Evolutionary conservation across 1,139 yeast species (phyloP), one percentile per base, ranked within the genome.

Genomic region (Candida neerlandica): DNA sequence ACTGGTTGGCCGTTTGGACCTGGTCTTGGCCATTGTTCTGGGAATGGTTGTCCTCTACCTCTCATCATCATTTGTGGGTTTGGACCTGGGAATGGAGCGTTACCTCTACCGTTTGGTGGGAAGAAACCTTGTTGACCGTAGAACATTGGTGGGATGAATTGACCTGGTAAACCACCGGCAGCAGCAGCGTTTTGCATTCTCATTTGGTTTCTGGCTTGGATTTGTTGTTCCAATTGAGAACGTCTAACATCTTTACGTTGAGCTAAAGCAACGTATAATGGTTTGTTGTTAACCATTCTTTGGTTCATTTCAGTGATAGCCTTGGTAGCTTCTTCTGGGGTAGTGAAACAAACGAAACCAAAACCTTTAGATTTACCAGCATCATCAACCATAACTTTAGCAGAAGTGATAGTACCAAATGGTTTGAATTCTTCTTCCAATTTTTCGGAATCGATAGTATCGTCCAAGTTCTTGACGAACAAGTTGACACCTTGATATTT

Each of bases 221-320:
- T 89, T 77, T 94, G 99, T 80, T 95, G 98, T 73, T 91, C 95
- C 71, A 95, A 82, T 80, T 94, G 98, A 65, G 91, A 84, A 71
- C 96, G 89, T 84, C 99, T 91, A 56, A 90, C 96, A 67, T 94
- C 99, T 80, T 91, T 92, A 76, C 97, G 89, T 84, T 94, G 99
- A 64, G 99, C 99, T 69, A 95, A 86, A 58, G 98, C 97, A 75
- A 94, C 99, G 72, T 94, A 94, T 70, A 94, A 82, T 66, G 99
- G 99, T 83, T 95, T 94, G 70, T 95, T 92, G 64, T 85, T 85
- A 64, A 94, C 84, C 89, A 94, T 89, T 73, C 94, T 89, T 79
- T 92, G 97, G 84, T 92, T 91, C 97, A 94, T 92, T 80, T 94
- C 99, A 64, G 95, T 84, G 71, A 92, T 91, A 59, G 99, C 99